phyloP scores from a whole-genome alignment of 805 yeast genomes.

The Lachancea waltii region DNA sequence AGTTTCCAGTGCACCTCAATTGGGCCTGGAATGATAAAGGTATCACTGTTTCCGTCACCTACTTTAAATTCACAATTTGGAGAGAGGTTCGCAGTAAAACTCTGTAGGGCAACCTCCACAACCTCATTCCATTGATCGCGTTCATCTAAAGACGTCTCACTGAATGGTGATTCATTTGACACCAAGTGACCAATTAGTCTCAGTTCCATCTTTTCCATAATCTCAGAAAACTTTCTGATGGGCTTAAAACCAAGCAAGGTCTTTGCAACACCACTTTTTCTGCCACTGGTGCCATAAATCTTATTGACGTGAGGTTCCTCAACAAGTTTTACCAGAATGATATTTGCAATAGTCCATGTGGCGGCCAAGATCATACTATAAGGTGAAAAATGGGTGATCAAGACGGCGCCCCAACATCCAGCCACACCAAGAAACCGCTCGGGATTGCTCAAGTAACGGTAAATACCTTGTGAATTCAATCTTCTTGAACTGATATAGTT shows the following conservation, averaged over 20 bases:
- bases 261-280: constrained; percentile 47
- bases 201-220: constrained; percentile 38
- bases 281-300: constrained; percentile 61
- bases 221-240: constrained; percentile 31
- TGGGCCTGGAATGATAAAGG: constrained; percentile 36
- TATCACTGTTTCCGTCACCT: constrained; percentile 27
- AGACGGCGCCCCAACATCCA: constrained; percentile 68
- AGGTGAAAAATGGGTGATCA: constrained; percentile 49
- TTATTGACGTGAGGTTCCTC: constrained; percentile 75
- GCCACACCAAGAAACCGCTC: constrained; percentile 73
- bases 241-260: constrained; percentile 34
- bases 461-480: constrained; percentile 72
- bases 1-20: constrained; percentile 50
- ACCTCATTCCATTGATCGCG: constrained; percentile 9
- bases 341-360: constrained; percentile 61
- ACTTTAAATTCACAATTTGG: constrained; percentile 28
- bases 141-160: neutral
- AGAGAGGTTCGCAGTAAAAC: constrained; percentile 18
- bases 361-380: constrained; percentile 45
- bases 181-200: constrained; percentile 6
- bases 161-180: constrained; percentile 2
- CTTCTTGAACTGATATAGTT: constrained; percentile 41
- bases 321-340: constrained; percentile 62
- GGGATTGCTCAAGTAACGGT: constrained; percentile 76
- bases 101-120: constrained; percentile 17